Conservation (phyloP, 1,139 yeast genomes). For the Hyphopichia burtonii region DNA sequence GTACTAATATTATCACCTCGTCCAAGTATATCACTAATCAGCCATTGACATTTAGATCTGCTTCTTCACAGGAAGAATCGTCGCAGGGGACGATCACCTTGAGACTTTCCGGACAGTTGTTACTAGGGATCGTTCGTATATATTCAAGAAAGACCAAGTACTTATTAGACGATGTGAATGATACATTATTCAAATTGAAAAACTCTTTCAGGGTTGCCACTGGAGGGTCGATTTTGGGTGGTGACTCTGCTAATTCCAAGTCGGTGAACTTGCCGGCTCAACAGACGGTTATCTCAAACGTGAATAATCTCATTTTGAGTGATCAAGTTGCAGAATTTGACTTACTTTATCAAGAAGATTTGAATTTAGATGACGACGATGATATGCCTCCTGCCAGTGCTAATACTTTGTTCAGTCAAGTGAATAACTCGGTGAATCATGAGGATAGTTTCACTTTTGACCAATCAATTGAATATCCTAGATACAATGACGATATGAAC, state of each 20-base stretch:
- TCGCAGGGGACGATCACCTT: conserved; percentile 54
- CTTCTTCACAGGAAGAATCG: conserved; percentile 5
- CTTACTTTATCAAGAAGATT: conserved; percentile 63
- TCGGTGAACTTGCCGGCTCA: conserved; percentile 51
- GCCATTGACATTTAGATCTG: conserved; percentile 9
- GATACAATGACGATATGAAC: conserved; percentile 28
- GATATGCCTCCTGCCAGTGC: conserved; percentile 5
- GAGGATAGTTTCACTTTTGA: conserved; percentile 29
- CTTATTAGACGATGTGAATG: conserved; percentile 80
- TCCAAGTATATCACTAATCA: conserved; percentile 48
- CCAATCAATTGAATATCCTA: conserved; percentile 59
- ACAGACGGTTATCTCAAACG: conserved; percentile 17
- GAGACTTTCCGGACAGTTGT: conserved; percentile 82
- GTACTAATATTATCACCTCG: conserved; percentile 69
- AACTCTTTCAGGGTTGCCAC: conserved; percentile 59
- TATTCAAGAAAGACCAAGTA: conserved; percentile 86
- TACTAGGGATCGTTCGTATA: conserved; percentile 85
- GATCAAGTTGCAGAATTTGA: conserved; percentile 83
- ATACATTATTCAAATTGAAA: conserved; percentile 70
- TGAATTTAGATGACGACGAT: conserved; percentile 51
- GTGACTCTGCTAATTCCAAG: conserved; percentile 21
- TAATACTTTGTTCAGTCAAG: conserved; percentile 10
- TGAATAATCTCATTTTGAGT: conserved; percentile 59
- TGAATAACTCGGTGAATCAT: conserved; percentile 7
- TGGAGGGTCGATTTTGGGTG: conserved; percentile 29